A percentile compares a stretch with the other conserved stretches of the same genome.
Evolutionary conservation across 2,329 filamentous ascomycete genomes (phyloP).

Genomic region (Apiospora marii): DNA sequence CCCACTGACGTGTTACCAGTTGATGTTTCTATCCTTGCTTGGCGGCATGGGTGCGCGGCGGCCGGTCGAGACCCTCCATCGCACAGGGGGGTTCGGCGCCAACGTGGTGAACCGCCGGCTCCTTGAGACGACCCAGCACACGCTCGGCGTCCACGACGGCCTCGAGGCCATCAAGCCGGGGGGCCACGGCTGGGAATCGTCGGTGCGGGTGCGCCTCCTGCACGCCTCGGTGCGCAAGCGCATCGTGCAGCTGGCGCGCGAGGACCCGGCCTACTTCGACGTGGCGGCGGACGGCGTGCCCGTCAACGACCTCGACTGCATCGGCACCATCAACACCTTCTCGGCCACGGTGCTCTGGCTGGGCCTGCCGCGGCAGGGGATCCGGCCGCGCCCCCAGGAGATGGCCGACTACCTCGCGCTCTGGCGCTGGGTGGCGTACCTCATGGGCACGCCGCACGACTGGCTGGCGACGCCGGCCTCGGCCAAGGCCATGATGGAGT

Average conservation of each 20-base stretch:
- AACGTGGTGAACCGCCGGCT: conserved; percentile 70
- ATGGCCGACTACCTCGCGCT: conserved; percentile 75
- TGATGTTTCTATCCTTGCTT: conserved; percentile 66
- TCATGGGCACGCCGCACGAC: conserved; percentile 73
- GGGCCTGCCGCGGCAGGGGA: conserved; percentile 75
- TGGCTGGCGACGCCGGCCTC: conserved; percentile 63
- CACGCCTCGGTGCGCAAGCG: conserved; percentile 72
- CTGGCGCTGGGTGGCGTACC: conserved; percentile 77
- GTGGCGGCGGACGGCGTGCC: conserved; percentile 67
- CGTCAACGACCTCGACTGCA: conserved; percentile 78
- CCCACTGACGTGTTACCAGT: conserved; percentile 30
- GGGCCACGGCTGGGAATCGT: conserved; percentile 70
- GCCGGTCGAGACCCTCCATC: conserved; percentile 76
- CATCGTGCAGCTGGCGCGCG: conserved; percentile 66
- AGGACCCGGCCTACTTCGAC: conserved; percentile 68
- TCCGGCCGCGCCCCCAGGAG: conserved; percentile 69
- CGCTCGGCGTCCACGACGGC: conserved; percentile 73
- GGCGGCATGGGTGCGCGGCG: conserved; percentile 77
- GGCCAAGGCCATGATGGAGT: conserved; percentile 72
- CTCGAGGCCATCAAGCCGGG: conserved; percentile 72
- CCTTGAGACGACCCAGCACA: conserved; percentile 77
- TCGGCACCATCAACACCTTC: conserved; percentile 76
- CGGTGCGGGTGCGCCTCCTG: conserved; percentile 72
- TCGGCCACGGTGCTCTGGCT: conserved; percentile 70
- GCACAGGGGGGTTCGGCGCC: conserved; percentile 77